A percentile compares a stretch with the other conserved stretches of the same genome.
Conservation (phyloP, 495 filamentous ascomycete genomes). For the Clavariopsis aquatica region DNA sequence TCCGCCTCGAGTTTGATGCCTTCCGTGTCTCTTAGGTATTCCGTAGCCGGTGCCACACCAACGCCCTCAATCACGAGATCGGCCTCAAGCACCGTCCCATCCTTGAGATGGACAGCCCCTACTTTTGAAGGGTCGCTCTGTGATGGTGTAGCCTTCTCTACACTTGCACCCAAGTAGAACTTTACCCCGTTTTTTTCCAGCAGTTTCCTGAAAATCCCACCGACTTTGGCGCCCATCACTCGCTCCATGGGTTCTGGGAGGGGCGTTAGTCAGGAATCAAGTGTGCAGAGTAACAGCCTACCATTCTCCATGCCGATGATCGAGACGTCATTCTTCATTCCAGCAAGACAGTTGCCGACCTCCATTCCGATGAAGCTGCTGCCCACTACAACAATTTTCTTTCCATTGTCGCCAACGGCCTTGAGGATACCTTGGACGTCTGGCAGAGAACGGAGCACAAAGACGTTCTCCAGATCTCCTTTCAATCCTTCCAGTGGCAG, state of each 20-base stretch:
- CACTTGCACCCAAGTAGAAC: slow-evolving; percentile 76
- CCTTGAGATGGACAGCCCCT: slow-evolving; percentile 79
- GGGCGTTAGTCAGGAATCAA: neutral
- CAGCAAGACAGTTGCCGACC: slow-evolving; percentile 73
- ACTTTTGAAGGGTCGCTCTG: slow-evolving; percentile 64
- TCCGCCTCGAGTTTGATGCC: slow-evolving; percentile 71
- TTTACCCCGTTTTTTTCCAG: slow-evolving; percentile 85
- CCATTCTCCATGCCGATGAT: slow-evolving; percentile 82
- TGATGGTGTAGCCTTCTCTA: slow-evolving; percentile 78
- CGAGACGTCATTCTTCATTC: slow-evolving; percentile 76
- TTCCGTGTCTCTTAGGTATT: slow-evolving; percentile 74
- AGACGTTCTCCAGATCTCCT: slow-evolving; percentile 76
- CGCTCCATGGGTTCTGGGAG: slow-evolving; percentile 75
- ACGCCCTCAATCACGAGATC: slow-evolving; percentile 91
- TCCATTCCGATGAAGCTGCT: slow-evolving; percentile 98
- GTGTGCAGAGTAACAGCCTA: slow-evolving; percentile 1
- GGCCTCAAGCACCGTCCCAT: slow-evolving; percentile 78
- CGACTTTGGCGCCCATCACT: slow-evolving; percentile 80
- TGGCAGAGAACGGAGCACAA: slow-evolving; percentile 71
- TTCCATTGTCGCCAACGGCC: slow-evolving; percentile 79
- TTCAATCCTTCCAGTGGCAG: slow-evolving; percentile 85
- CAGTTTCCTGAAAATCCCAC: slow-evolving; percentile 71
- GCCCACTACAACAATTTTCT: slow-evolving; percentile 90
- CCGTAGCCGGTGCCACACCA: slow-evolving; percentile 83
- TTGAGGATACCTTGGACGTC: slow-evolving; percentile 73